Conservation (phyloP, 2,329 filamentous ascomycete genomes). For the Basipetospora chlamydospora region DNA sequence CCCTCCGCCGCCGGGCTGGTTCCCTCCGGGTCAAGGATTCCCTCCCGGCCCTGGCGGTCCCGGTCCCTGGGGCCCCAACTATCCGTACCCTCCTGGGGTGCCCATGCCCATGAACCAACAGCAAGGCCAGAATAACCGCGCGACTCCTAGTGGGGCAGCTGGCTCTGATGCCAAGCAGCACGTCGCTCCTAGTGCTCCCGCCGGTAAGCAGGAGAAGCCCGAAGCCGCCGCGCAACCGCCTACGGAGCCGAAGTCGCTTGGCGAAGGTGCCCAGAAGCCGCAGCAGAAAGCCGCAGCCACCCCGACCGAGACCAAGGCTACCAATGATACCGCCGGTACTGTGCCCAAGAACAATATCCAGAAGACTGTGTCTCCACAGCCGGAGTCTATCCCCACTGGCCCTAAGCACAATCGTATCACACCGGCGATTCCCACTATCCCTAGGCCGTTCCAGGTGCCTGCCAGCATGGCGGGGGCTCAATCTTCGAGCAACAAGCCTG, state of each 20-base stretch:
- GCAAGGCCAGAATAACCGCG: constrained; percentile 15
- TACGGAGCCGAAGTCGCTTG: constrained; percentile 37
- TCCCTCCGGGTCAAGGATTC: constrained; percentile 62
- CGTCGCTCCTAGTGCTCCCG: constrained; percentile 35
- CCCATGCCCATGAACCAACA: background rate
- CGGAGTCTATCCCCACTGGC: constrained; percentile 26
- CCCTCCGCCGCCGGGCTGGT: constrained; percentile 66
- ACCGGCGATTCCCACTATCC: constrained; percentile 38
- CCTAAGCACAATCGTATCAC: constrained; percentile 40
- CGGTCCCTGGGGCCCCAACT: constrained; percentile 39
- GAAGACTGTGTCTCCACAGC: constrained; percentile 15
- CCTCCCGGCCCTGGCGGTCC: constrained; percentile 42
- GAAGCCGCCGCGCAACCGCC: constrained; percentile 26
- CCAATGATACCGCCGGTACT: background rate
- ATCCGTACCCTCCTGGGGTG: constrained; percentile 40
- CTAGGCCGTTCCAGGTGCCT: constrained; percentile 17
- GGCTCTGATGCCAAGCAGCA: constrained; percentile 29
- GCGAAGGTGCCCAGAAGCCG: constrained; percentile 30
- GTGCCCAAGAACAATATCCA: constrained; percentile 27
- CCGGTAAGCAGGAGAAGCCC: constrained; percentile 32
- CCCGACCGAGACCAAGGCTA: constrained; percentile 6
- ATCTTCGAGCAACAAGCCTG: constrained; percentile 18
- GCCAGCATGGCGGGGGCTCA: constrained; percentile 13
- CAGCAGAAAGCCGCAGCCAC: constrained; percentile 7
- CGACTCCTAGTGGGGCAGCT: constrained; percentile 29